Percentiles rank a stretch among this genome's conserved stretches.
Evolutionary conservation across 768 basidiomycete species (phyloP).

Genomic region (Boletus rubropictus): DNA sequence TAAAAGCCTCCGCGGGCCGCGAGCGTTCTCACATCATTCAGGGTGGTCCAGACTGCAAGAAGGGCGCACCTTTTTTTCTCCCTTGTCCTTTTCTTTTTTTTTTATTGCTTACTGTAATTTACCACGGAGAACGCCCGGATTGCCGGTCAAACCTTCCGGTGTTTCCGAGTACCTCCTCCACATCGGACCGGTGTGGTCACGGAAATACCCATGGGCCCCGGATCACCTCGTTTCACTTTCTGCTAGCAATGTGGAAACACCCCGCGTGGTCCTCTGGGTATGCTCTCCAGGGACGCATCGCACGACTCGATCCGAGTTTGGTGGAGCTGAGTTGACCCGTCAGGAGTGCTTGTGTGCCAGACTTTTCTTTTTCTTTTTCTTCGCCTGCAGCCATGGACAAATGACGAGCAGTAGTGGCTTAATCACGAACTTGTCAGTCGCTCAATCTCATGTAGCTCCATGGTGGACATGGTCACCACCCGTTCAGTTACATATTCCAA

Average conservation of each 20-base stretch:
- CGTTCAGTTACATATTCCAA: neutral
- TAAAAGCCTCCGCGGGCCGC: conserved; percentile 7
- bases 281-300: neutral
- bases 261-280: no score
- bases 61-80: no score
- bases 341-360: neutral
- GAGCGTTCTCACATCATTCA: conserved; percentile 1
- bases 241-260: no score
- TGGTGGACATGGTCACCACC: no score
- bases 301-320: neutral
- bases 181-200: conserved; percentile 4
- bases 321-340: conserved; percentile 1
- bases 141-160: no score
- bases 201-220: neutral
- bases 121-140: neutral
- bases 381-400: no score
- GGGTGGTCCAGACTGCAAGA: no score
- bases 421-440: no score
- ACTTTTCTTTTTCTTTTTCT: no score
- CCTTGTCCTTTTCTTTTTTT: neutral
- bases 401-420: no score
- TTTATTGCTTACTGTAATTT: no score
- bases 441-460: neutral
- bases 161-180: no score
- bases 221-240: neutral